Percentiles rank a stretch among this genome's conserved stretches.
Evolutionary conservation across 176 grass and related monocot genomes (phyloP).

Genomic region (Eremochloa ophiuroides): DNA sequence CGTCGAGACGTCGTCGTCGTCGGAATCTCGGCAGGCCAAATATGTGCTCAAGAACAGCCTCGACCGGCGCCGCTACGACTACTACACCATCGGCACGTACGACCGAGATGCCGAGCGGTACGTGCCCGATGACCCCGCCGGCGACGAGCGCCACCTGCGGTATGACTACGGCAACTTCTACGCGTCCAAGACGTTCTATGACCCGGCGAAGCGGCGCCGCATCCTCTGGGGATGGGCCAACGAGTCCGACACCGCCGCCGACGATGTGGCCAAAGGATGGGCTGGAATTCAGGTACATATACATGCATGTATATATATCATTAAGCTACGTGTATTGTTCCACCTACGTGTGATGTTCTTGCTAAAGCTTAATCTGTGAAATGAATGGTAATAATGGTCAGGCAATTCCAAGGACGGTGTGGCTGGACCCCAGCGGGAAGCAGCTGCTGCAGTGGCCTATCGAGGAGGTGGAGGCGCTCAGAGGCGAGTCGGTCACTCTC

Average conservation of each 20-base stretch:
- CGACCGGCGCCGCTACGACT: conserved; percentile 59
- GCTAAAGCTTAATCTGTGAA: no score
- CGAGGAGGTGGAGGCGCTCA: conserved; percentile 58
- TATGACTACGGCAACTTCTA: conserved; percentile 94
- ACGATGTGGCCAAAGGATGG: conserved; percentile 70
- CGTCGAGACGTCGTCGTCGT: background rate
- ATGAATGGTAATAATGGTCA: background rate
- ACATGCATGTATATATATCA: no score
- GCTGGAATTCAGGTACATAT: conserved; percentile 65
- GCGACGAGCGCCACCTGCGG: conserved; percentile 47
- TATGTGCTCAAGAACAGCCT: conserved; percentile 88
- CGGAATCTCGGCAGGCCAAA: no score
- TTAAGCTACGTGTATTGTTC: no score
- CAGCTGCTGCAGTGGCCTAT: conserved; percentile 86
- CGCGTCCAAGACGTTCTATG: conserved; percentile 88
- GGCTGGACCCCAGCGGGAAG: conserved; percentile 56
- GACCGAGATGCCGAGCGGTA: conserved; percentile 38
- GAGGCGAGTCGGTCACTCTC: conserved; percentile 33
- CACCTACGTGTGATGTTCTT: no score
- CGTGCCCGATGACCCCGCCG: conserved; percentile 47
- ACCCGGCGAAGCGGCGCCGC: conserved; percentile 48
- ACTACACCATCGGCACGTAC: conserved; percentile 74
- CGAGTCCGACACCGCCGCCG: conserved; percentile 50
- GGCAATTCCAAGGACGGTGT: conserved; percentile 66
- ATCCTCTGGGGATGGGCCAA: conserved; percentile 90